Conservation (phyloP, 768 basidiomycete species). For the Russula griseocarnosa region DNA sequence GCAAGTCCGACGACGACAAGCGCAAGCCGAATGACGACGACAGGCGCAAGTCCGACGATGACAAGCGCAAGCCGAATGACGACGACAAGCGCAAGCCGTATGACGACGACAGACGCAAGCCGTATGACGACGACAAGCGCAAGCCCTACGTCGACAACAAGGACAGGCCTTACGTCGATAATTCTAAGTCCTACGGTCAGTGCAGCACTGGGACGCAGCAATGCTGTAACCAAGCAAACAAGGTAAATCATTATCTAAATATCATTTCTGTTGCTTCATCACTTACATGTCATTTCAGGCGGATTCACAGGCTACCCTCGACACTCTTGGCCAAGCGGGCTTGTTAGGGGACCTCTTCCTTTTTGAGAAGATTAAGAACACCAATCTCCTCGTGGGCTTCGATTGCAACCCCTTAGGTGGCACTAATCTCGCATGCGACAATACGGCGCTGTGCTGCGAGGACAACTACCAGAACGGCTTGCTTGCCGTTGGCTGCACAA, state of each 20-base stretch:
- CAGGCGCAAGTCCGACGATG: not conserved
- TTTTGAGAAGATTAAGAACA: not conserved
- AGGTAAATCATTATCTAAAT: not conserved
- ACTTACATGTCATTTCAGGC: not conserved
- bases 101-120: not conserved
- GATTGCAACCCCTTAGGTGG: not conserved
- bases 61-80: not conserved
- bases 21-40: too few species aligned
- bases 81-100: not conserved
- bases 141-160: not conserved
- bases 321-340: too few species aligned
- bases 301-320: not conserved
- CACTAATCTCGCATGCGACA: not conserved
- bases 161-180: not conserved
- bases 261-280: not conserved
- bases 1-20: too few species aligned
- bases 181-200: too few species aligned
- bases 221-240: not conserved
- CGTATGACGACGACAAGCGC: not conserved
- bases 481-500: not conserved
- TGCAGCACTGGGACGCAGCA: not conserved
- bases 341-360: not conserved
- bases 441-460: not conserved
- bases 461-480: not conserved
- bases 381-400: not conserved